A percentile compares a stretch with the other conserved stretches of the same genome.
phyloP scores from a whole-genome alignment of 2,329 filamentous ascomycete genomes.

The Botrytis medusae region DNA sequence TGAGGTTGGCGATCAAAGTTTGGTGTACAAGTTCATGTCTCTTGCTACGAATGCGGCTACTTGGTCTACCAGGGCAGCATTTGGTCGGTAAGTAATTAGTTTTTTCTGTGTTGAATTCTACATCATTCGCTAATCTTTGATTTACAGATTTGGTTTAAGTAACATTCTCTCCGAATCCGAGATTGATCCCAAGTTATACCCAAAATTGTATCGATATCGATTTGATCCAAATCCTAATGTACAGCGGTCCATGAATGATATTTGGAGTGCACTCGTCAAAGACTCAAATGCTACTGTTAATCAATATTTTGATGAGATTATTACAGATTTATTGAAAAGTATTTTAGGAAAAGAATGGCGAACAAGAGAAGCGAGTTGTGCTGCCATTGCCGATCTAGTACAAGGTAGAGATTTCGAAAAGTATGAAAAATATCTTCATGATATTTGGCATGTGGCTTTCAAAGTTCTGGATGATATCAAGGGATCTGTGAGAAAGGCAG shows the following conservation, averaged over 20 bases:
- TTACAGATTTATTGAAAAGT: conserved; percentile 81
- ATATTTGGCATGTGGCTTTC: conserved; percentile 83
- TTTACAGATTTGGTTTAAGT: conserved; percentile 71
- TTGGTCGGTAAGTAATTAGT: conserved; percentile 58
- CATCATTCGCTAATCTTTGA: not conserved
- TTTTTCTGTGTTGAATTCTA: not conserved
- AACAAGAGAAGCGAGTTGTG: conserved; percentile 86
- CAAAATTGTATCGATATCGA: conserved; percentile 89
- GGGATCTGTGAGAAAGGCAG: conserved; percentile 78
- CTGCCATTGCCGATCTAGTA: conserved; percentile 83
- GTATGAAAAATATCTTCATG: conserved; percentile 81
- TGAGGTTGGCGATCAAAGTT: conserved; percentile 89
- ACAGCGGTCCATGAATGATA: conserved; percentile 92
- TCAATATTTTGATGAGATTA: conserved; percentile 81
- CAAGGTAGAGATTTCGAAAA: conserved; percentile 73
- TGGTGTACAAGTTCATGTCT: conserved; percentile 99
- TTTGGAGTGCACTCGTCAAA: conserved; percentile 95
- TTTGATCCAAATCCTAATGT: conserved; percentile 96
- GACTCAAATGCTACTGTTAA: conserved; percentile 77
- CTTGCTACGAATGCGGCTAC: conserved; percentile 93
- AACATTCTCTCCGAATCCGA: conserved; percentile 86
- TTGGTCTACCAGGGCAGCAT: conserved; percentile 95
- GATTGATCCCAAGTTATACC: conserved; percentile 90
- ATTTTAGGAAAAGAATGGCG: conserved; percentile 92
- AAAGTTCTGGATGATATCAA: conserved; percentile 97